phyloP scores from a whole-genome alignment of 345 rosid genomes.

The Laguncularia racemosa region DNA sequence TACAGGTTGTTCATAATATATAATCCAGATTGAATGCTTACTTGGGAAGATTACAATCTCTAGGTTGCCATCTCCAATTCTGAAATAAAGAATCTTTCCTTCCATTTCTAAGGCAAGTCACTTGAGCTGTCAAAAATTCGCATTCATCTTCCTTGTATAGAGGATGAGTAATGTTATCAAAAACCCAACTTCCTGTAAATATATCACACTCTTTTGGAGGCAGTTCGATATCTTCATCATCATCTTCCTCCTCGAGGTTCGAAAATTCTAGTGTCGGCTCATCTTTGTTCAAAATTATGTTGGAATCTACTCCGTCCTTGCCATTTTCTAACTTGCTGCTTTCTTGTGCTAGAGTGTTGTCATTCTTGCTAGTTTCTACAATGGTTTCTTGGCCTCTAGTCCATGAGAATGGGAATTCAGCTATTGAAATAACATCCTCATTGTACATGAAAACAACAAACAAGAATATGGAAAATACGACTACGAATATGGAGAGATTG shows the following conservation, averaged over 20 bases:
- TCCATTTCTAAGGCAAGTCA: constrained; percentile 88
- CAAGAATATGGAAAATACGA: constrained; percentile 41
- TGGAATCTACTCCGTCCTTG: too few relatives aligned
- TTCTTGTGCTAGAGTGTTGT: constrained; percentile 27
- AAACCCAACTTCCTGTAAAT: constrained; percentile 78
- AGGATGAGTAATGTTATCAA: constrained; percentile 56
- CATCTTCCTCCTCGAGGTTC: constrained; percentile 9
- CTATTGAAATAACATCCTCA: constrained; percentile 59
- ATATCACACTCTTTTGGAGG: constrained; percentile 84
- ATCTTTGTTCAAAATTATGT: background rate
- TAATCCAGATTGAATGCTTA: constrained; percentile 6
- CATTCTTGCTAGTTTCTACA: constrained; percentile 13
- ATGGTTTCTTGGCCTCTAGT: constrained; percentile 29
- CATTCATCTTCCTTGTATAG: constrained; percentile 79
- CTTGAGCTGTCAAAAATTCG: constrained; percentile 73
- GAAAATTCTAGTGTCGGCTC: background rate
- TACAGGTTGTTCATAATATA: too few relatives aligned
- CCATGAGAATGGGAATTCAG: constrained; percentile 71
- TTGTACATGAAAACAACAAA: constrained; percentile 65
- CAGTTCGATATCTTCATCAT: constrained; percentile 46
- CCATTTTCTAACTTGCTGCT: constrained; percentile 2
- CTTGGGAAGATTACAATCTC: constrained; percentile 80
- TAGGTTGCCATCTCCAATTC: constrained; percentile 97
- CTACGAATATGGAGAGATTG: constrained; percentile 51
- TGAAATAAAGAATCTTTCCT: constrained; percentile 76